Percentiles rank a stretch among this genome's conserved stretches.
Conservation (phyloP, 2,329 filamentous ascomycete species). For the Diaporthe batatas region DNA sequence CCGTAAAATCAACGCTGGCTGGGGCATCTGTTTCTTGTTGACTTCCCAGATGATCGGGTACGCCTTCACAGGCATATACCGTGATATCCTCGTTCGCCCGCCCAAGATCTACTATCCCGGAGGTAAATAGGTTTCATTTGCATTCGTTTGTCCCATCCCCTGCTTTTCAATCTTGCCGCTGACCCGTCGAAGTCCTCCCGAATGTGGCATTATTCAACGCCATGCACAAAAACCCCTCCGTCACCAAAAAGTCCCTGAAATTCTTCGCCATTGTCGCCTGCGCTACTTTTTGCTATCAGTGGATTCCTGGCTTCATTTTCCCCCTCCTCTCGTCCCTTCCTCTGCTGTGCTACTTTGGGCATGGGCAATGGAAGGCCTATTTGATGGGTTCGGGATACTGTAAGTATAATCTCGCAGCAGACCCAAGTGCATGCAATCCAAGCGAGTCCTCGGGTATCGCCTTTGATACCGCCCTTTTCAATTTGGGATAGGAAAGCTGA, state of each 20-base stretch:
- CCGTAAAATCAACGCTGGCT: constrained; percentile 46
- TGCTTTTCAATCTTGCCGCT: not conserved
- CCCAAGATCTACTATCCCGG: constrained; percentile 51
- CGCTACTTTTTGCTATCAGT: constrained; percentile 50
- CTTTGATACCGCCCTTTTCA: too few species aligned
- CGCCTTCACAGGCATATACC: constrained; percentile 48
- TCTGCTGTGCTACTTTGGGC: constrained; percentile 50
- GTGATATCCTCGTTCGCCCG: constrained; percentile 49
- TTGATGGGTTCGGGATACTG: constrained; percentile 48
- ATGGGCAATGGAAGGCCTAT: constrained; percentile 51
- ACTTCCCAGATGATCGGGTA: constrained; percentile 51
- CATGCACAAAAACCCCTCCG: constrained; percentile 49
- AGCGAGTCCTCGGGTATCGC: not conserved
- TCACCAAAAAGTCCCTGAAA: constrained; percentile 48
- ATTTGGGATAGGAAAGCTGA: not conserved
- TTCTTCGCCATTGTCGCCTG: constrained; percentile 48
- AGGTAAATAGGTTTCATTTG: not conserved
- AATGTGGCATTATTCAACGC: constrained; percentile 51
- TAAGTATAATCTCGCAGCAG: not conserved
- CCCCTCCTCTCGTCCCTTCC: constrained; percentile 47
- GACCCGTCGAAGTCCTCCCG: constrained; percentile 43
- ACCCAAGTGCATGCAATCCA: not conserved
- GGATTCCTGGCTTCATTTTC: constrained; percentile 51
- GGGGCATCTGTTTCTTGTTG: constrained; percentile 49
- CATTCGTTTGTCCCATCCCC: too few species aligned